Conservation (phyloP, 2,329 filamentous ascomycete genomes). For the Trichophyton equinum region DNA sequence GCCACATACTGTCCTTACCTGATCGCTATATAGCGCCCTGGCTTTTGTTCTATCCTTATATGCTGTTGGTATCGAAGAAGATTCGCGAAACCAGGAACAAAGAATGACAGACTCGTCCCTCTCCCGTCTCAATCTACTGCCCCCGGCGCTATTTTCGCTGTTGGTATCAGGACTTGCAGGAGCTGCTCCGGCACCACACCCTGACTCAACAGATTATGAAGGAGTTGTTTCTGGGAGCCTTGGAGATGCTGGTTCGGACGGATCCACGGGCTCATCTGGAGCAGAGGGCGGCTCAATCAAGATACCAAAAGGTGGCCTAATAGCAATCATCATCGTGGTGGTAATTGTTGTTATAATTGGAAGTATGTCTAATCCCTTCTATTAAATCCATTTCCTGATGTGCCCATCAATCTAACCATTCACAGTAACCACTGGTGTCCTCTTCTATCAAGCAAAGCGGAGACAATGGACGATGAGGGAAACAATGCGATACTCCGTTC, state of each 20-base stretch:
- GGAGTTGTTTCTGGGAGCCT: neutral
- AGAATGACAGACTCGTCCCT: neutral
- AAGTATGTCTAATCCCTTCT: slow-evolving; percentile 39
- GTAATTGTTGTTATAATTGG: slow-evolving; percentile 54
- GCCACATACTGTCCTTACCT: neutral
- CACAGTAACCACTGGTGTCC: slow-evolving; percentile 49
- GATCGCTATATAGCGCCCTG: neutral
- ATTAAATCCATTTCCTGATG: neutral
- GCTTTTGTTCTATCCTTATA: neutral
- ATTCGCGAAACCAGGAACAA: neutral
- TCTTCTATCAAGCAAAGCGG: slow-evolving; percentile 75
- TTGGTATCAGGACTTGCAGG: neutral
- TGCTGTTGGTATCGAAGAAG: neutral
- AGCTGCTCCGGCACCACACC: neutral
- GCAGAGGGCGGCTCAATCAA: slow-evolving; percentile 41
- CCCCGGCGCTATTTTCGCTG: neutral
- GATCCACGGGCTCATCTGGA: neutral
- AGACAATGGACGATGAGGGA: slow-evolving; percentile 69
- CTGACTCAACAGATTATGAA: neutral
- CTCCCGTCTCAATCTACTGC: neutral
- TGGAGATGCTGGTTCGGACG: neutral
- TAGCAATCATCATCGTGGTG: slow-evolving; percentile 64
- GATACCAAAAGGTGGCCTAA: slow-evolving; percentile 55
- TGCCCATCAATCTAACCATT: slow-evolving; percentile 7
- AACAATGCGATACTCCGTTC: slow-evolving; percentile 55